phyloP scores from a whole-genome alignment of 2,329 filamentous ascomycete species.

The Aspergillus ibericus region DNA sequence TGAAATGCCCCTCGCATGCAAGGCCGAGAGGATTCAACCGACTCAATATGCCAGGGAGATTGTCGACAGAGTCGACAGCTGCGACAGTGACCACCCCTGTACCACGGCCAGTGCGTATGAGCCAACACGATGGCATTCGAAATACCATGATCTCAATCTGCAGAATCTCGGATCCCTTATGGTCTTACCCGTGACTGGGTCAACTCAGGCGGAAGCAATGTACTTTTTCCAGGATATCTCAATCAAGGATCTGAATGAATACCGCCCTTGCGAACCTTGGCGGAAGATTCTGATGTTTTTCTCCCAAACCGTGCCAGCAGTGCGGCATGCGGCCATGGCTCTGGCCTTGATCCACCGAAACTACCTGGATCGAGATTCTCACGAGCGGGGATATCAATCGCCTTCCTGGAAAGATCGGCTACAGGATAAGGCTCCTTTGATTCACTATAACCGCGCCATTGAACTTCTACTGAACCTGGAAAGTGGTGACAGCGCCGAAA shows the following conservation, averaged over 20 bases:
- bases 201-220: slow-evolving; percentile 17
- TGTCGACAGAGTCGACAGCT: slow-evolving; percentile 8
- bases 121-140: neutral
- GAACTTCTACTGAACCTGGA: slow-evolving; percentile 27
- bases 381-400: neutral
- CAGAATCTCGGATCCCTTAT: slow-evolving; percentile 11
- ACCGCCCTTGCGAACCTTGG: slow-evolving; percentile 34
- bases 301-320: slow-evolving; percentile 31
- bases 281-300: slow-evolving; percentile 38
- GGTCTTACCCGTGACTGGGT: slow-evolving; percentile 11
- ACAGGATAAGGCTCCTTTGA: slow-evolving; percentile 19
- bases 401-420: too few relatives aligned
- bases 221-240: slow-evolving; percentile 18
- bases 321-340: slow-evolving; percentile 37
- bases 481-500: slow-evolving; percentile 21
- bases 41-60: neutral
- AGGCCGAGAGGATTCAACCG: neutral
- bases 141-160: neutral
- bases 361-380: slow-evolving; percentile 21
- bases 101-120: neutral
- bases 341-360: slow-evolving; percentile 25
- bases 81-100: slow-evolving; percentile 9
- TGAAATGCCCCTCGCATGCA: slow-evolving; percentile 10
- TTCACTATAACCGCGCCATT: slow-evolving; percentile 20
- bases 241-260: slow-evolving; percentile 27